Base-by-base conservation (phyloP, 192 early-diverging fungal species). In the Entomortierella chlamydospora region DNA sequence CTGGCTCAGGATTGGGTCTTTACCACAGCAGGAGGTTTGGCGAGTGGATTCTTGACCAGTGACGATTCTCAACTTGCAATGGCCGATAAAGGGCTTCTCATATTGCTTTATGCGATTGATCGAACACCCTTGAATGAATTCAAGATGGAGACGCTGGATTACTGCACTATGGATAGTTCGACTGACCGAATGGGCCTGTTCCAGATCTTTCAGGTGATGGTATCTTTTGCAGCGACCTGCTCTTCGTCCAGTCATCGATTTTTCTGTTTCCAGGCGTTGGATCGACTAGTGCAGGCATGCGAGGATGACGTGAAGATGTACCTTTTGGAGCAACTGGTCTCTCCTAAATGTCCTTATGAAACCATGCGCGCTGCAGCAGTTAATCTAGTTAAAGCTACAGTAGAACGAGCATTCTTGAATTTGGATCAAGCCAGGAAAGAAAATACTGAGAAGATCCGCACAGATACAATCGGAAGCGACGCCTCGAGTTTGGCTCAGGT, bases 311-410 rank as follows among this genome's bases (percentile, higher is more conserved):
- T 77, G 8, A 74, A 73, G 17, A 56, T 87, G 66, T 80, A 79
- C 31, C 45, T 83, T 23, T 45, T 87, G 28, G 59, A 65, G 10
- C 82, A 85, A 33, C 57, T 85, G 25, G 67, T 85, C 5, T 71
- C 82, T 0, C 55, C 68, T 20, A 68, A 52, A 20, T 85, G 86
- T 28, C 86, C 86, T 9, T 85, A 73, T 29, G 73, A 84, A n/a
- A 52, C 84, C 4, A 87, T 87, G 86, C 64, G 72, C 12, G 74
- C 82, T 17, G 84, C 86, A 1, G 70, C 84, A 8, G 74, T 87
- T 42, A 83, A 83, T 39, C 31, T 87, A 10, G 56, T 87, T 23
- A 87, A 87, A 57, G 76, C 73, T 12, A 73, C 73, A 31, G 67
- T 87, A 17, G 80, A 83, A 51, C 28, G 72, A 20, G 59, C 63